These are phyloP conservation scores for Polytrichum commune DNA, from an alignment of 225 moss, liverwort and hornwort genomes.

Conservation along the genomic window DNA sequence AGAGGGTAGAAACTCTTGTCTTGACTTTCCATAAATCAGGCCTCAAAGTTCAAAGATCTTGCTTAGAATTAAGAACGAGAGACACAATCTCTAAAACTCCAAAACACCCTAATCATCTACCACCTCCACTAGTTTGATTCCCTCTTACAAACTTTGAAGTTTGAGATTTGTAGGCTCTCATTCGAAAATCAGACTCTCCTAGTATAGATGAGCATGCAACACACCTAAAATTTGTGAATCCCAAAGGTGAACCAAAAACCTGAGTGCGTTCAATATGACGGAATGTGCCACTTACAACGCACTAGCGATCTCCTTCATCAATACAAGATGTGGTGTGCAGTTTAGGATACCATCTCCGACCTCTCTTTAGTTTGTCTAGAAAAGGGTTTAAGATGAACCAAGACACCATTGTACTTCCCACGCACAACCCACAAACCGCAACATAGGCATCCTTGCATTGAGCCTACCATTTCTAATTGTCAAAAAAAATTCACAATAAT, in stretches of 20 bases:
- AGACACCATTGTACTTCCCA: no score
- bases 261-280: neutral
- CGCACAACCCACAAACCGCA: no score
- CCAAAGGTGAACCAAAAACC: neutral
- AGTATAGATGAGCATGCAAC: neutral
- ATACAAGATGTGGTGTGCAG: no score
- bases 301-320: no score
- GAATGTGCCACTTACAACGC: neutral
- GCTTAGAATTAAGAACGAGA: neutral
- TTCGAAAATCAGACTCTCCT: neutral
- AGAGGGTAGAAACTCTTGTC: neutral
- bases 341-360: no score
- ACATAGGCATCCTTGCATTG: no score
- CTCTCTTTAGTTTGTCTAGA: no score
- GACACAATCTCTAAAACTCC: no score
- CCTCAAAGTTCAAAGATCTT: neutral
- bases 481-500: no score
- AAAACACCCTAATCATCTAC: neutral
- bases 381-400: no score
- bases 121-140: neutral
- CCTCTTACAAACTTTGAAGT: neutral
- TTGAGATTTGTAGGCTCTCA: neutral
- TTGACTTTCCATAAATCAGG: neutral
- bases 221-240: neutral
- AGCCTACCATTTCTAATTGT: no score